phyloP scores from a whole-genome alignment of 2,329 filamentous ascomycete species.

The Ophiocordyceps robertsii region DNA sequence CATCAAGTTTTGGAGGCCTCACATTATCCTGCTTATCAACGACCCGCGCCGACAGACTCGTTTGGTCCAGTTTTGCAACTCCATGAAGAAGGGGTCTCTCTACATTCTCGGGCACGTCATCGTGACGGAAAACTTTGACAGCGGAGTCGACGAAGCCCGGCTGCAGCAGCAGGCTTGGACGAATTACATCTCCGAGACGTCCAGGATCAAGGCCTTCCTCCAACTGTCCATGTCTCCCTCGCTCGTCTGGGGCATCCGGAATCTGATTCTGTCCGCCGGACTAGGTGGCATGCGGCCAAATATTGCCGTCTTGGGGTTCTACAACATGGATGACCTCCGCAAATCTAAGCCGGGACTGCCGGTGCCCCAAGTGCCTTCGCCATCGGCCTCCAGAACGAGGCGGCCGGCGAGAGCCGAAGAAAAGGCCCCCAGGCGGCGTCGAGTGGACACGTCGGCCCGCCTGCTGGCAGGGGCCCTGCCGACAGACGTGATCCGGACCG shows the following conservation, averaged over 20 bases:
- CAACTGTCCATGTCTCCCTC: constrained; percentile 74
- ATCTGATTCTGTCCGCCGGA: constrained; percentile 68
- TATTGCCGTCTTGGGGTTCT: constrained; percentile 69
- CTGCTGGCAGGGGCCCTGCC: constrained; percentile 47
- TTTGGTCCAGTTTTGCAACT: constrained; percentile 84
- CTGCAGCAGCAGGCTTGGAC: constrained; percentile 73
- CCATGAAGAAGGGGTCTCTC: constrained; percentile 72
- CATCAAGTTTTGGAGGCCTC: constrained; percentile 87
- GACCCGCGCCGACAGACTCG: constrained; percentile 70
- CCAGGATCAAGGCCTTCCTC: constrained; percentile 78
- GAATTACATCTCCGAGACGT: constrained; percentile 70
- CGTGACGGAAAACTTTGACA: constrained; percentile 68
- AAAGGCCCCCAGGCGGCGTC: constrained; percentile 22
- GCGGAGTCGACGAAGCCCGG: constrained; percentile 67
- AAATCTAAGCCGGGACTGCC: constrained; percentile 41
- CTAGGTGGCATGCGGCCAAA: constrained; percentile 83
- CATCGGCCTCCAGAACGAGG: constrained; percentile 19
- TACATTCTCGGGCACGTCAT: constrained; percentile 84
- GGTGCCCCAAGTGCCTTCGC: constrained; percentile 35
- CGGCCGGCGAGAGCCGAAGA: constrained; percentile 15
- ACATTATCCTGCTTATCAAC: constrained; percentile 74
- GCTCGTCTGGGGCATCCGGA: constrained; percentile 74
- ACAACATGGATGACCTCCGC: constrained; percentile 66
- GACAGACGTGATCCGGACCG: constrained; percentile 55
- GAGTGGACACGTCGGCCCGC: constrained; percentile 41